Evolutionary conservation across 176 grass and related monocot genomes (phyloP).

Genomic region (Thinopyrum elongatum): DNA sequence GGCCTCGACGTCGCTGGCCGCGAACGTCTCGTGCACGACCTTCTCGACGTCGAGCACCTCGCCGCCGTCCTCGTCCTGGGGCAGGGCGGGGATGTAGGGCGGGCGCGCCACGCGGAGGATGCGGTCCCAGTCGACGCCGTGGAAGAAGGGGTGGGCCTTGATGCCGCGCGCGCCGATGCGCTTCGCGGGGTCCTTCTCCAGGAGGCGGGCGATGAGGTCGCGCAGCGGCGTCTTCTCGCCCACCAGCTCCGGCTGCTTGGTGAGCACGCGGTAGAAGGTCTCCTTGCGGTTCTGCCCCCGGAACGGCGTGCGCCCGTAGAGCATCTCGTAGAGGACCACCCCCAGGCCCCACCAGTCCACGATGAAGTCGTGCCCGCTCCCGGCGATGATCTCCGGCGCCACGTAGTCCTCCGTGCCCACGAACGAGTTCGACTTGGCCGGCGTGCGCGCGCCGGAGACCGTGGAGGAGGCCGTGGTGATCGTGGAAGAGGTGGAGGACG

Average conservation of each 20-base stretch:
- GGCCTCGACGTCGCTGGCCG: slow-evolving; percentile 17
- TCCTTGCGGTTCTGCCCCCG: slow-evolving; percentile 92
- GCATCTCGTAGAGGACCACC: slow-evolving; percentile 95
- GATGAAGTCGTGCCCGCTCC: slow-evolving; percentile 84
- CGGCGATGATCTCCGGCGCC: slow-evolving; percentile 92
- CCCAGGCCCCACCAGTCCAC: slow-evolving; percentile 97
- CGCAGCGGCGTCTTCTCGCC: slow-evolving; percentile 82
- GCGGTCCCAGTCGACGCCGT: slow-evolving; percentile 70
- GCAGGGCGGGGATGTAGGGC: slow-evolving; percentile 64
- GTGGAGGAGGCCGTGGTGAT: slow-evolving; percentile 24
- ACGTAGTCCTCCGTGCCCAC: slow-evolving; percentile 99
- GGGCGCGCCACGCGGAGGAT: slow-evolving; percentile 71
- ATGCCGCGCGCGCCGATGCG: slow-evolving; percentile 57
- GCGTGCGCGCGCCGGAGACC: slow-evolving; percentile 12
- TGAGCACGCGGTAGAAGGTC: slow-evolving; percentile 91
- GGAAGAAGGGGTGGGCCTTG: slow-evolving; percentile 86
- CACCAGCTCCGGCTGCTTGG: slow-evolving; percentile 80
- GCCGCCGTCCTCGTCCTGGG: not conserved
- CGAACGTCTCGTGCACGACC: slow-evolving; percentile 70
- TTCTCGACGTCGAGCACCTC: slow-evolving; percentile 83
- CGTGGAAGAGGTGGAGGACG: slow-evolving; percentile 39
- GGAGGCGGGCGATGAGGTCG: slow-evolving; percentile 66
- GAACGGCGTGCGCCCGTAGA: slow-evolving; percentile 95
- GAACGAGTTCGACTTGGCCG: slow-evolving; percentile 91
- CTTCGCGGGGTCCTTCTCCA: slow-evolving; percentile 87